Evolutionary conservation across 306 rosid species (phyloP), one percentile per base, ranked within the genome.

Genomic region (Spatholobus suberectus): DNA sequence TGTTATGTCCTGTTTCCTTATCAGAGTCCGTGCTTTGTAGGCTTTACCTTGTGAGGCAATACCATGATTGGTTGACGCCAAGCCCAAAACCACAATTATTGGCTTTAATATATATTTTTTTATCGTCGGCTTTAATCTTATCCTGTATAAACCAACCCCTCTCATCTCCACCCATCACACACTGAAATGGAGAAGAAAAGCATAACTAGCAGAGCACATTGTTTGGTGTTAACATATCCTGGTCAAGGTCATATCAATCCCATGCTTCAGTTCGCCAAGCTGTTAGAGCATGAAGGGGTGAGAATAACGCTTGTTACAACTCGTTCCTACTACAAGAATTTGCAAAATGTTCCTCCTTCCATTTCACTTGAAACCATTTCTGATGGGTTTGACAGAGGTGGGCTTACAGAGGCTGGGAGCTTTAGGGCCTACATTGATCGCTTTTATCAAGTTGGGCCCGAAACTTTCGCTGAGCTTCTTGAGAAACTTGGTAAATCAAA

Each of bases 231-330:
- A 14, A 5, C 83, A 26, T 87, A 17, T 44, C 89, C 83, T 11
- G 13, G 26, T 21, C 87, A 83, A 75, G 85, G 89, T 12, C 89
- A 86, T 52, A 29, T 86, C 9, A 86, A 83, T 59, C 89, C 89
- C 2, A 35, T 86, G 76, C 75, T 79, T 46, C 87, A 86, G 47
- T 83, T 86, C 81, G 63, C 80, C 15, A 86, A 86, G 77, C 73
- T 76, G 13, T 43, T 86, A 63, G 23, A 20, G 3, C 76, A 52
- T 41, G 58, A 75, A 83, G 77, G 81, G 27, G 20, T 84, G 14
- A 80, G 18, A 77, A 70, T 73, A 9, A 89, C 90, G 6, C 41
- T 89, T 0, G 90, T 74, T 5, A 80, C 80, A 37, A 76, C 89
- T 14, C 62, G 20, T n/a, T 83, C 24, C 68, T 11, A 23, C 52